phyloP scores from a whole-genome alignment of 78 protist species.

The Pigoraptor vietnamica region DNA sequence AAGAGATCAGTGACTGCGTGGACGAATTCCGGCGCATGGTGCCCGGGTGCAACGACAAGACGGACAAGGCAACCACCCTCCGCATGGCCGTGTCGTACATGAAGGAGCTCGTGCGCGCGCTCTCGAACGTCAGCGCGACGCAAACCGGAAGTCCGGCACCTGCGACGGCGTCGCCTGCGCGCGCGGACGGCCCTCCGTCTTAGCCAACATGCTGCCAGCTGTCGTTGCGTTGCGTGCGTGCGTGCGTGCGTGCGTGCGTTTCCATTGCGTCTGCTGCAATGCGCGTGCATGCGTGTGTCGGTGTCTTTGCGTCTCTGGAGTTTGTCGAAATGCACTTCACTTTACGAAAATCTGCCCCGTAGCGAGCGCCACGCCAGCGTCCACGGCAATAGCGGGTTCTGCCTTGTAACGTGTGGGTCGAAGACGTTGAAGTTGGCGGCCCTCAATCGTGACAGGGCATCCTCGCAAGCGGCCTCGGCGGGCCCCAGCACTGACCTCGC shows the following conservation, averaged over 20 bases:
- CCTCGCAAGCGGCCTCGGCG: not conserved
- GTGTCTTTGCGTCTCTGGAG: too few species aligned
- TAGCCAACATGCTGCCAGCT: too few species aligned
- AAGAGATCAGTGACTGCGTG: not conserved
- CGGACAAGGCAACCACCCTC: slow-evolving; percentile 7
- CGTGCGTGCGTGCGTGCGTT: too few species aligned
- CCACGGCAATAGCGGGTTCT: not conserved
- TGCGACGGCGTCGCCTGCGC: too few species aligned
- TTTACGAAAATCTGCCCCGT: not conserved
- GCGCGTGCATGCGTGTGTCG: too few species aligned
- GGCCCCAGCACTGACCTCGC: not conserved
- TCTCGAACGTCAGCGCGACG: not conserved
- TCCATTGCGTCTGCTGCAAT: too few species aligned
- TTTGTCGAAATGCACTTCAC: too few species aligned
- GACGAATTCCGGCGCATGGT: not conserved
- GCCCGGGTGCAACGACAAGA: not conserved
- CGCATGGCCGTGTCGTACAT: not conserved
- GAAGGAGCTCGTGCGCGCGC: not conserved
- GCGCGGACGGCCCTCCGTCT: too few species aligned
- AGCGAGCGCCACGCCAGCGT: not conserved
- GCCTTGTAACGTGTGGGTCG: not conserved
- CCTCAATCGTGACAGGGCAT: not conserved
- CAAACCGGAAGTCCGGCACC: too few species aligned
- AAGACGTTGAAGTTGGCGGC: not conserved
- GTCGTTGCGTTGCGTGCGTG: too few species aligned